Base-by-base conservation (phyloP, 176 grass and related monocot genomes). In the Avena insularis region DNA sequence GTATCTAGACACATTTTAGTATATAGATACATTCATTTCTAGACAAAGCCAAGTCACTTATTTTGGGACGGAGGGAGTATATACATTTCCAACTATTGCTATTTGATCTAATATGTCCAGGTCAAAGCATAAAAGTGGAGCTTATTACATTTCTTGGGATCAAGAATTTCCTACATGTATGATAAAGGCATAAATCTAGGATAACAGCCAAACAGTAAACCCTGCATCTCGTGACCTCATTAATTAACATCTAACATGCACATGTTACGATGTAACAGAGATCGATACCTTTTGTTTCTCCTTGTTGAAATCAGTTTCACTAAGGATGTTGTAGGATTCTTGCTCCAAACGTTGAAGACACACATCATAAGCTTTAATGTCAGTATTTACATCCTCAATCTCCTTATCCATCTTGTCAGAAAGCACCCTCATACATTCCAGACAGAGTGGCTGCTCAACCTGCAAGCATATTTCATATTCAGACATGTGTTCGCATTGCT, bases 361-460 rank as follows among this genome's bases (percentile, higher is more conserved):
- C 13, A 91, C 62, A 84, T 99, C 97, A 79, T 99, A 99, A 64
- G 92, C 89, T 93, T 97, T 94, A 82, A 94, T 97, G 45, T 99
- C 94, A 74, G 83, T 78, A 81, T 93, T 94, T 54, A 93, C 87
- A 92, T 97, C 92, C 60, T 99, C 94, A 54, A 99, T 92, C 80
- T 96, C 94, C 86, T 93, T 97, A 61, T 94, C 94, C 89, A 96
- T 90, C 88, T 99, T 99, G 87, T 97, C 94, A 74, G 92, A 99
- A 74, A 99, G 86, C 71, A 99, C 73, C 74, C 92, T 78, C 94
- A 97, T 99, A 82, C 97, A 99, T 36, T 99, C 97, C 85, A 99
- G 84, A 73, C 97, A 99, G 57, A 97, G 94, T 66, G 97, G 94
- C 72, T 97, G 97, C 65, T 99, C 97, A 88, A 99, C 91, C 97